A percentile compares a stretch with the other conserved stretches of the same genome.
Evolutionary conservation across 352 stramenopile species (phyloP).

Genomic region (Globisporangium apiculatum): DNA sequence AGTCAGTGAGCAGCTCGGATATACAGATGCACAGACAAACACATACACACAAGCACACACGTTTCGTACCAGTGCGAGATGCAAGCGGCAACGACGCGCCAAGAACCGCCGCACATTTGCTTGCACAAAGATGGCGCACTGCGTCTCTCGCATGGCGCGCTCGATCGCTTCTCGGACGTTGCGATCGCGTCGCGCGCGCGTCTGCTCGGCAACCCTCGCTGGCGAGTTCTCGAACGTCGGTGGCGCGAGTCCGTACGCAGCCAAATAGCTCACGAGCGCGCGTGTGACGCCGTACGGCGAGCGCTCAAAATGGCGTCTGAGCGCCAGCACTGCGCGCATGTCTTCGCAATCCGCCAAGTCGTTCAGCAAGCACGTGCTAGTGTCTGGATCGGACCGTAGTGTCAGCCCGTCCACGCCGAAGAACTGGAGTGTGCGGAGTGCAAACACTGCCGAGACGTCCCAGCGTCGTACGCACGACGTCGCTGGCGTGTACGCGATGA

Average conservation of each 20-base stretch:
- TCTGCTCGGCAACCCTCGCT: slow-evolving; percentile 22
- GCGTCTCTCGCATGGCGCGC: slow-evolving; percentile 10
- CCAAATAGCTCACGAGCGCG: slow-evolving; percentile 30
- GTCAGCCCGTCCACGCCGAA: slow-evolving; percentile 20
- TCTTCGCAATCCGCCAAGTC: not conserved
- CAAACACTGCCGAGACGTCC: slow-evolving; percentile 29
- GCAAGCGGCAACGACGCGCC: slow-evolving; percentile 21
- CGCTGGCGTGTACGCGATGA: slow-evolving; percentile 31
- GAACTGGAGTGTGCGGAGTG: slow-evolving; percentile 30
- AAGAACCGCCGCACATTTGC: slow-evolving; percentile 22
- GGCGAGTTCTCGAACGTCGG: slow-evolving; percentile 36
- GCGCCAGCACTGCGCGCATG: not conserved
- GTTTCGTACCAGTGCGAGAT: slow-evolving; percentile 25
- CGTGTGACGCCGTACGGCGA: slow-evolving; percentile 18
- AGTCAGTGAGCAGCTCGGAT: not conserved
- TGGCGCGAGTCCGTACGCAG: slow-evolving; percentile 15
- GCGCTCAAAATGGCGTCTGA: slow-evolving; percentile 3
- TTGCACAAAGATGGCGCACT: slow-evolving; percentile 28
- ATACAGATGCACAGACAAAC: not conserved
- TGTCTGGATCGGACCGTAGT: not conserved
- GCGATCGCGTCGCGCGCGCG: not conserved
- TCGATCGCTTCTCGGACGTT: not conserved
- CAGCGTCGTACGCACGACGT: slow-evolving; percentile 24
- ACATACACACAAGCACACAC: not conserved
- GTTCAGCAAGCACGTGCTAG: not conserved